A percentile compares a stretch with the other conserved stretches of the same genome.
phyloP scores from a whole-genome alignment of 805 yeast species.

The Millerozyma acaciae region DNA sequence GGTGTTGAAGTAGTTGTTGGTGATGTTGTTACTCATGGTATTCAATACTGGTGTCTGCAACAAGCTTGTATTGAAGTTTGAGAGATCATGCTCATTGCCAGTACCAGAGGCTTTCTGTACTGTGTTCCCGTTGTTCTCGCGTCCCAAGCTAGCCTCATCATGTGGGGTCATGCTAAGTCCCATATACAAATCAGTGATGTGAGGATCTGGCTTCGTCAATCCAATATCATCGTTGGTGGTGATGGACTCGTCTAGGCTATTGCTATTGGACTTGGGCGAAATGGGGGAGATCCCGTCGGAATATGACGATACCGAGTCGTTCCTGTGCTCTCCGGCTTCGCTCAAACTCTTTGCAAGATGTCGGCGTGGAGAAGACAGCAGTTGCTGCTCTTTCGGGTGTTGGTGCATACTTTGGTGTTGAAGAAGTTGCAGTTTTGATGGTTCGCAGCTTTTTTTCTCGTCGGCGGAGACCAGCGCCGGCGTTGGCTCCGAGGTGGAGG shows the following conservation, averaged over 20 bases:
- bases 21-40: slow-evolving; percentile 28
- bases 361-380: no score
- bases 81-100: not conserved
- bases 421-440: no score
- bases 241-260: slow-evolving; percentile 2
- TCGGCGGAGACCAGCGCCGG: not conserved
- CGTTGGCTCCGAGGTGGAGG: not conserved
- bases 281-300: slow-evolving; percentile 5
- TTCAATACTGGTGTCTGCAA: slow-evolving; percentile 29
- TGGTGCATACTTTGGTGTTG: no score
- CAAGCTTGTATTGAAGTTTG: slow-evolving; percentile 6
- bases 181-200: slow-evolving; percentile 1
- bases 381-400: no score
- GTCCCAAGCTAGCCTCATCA: slow-evolving; percentile 1
- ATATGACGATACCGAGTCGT: slow-evolving; percentile 1
- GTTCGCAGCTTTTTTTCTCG: not conserved
- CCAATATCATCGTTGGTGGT: slow-evolving; percentile 3
- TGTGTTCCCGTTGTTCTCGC: not conserved
- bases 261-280: slow-evolving; percentile 2
- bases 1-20: slow-evolving; percentile 32
- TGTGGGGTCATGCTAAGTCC: slow-evolving; percentile 1
- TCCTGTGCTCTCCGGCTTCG: not conserved
- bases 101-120: not conserved
- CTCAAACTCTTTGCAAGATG: no score
- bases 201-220: slow-evolving; percentile 2